Evolutionary conservation across 345 rosid genomes (phyloP), one percentile per base, ranked within the genome.

Genomic region (Aquilaria malaccensis): DNA sequence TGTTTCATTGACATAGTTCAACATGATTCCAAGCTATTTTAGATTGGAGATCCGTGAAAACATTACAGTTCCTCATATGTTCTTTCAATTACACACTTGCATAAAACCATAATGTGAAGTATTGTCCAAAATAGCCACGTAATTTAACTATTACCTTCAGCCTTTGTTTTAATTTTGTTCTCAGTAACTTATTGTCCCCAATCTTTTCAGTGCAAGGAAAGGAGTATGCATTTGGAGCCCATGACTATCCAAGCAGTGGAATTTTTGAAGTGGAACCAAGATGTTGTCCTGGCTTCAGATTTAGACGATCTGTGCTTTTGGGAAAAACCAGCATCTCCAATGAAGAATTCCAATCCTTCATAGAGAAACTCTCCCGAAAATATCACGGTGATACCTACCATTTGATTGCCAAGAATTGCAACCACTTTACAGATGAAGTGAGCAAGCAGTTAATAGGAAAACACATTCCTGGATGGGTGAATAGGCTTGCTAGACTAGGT

Each of bases 371-470:
- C 57, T 90, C 97, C 30, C 64, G 79, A 59, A 81, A 79, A 53
- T 94, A 82, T 68, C 91, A 82, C 41, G 97, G 99, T 46, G 95
- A 94, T 58, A 77, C 88, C 3, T 94, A 94, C 69, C 97, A 85
- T 85, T 81, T 94, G 86, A 87, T 94, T 72, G 89, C 95, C 67
- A 94, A 94, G 84, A 94, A 94, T 61, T 94, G 99, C 81, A 94
- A 94, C 75, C 99, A 90, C 81, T 94, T 94, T 67, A 80, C 96
- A 0, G 83, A 88, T 62, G 96, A 94, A 64, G 93, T 86, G 30
- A 79, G 89, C 67, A 33, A 52, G 75, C 82, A 60, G 71, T 76
- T 94, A 51, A 84, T 87, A 2, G 96, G 99, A 67, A 88, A 86
- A 78, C 76, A 82, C 56, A 85, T 90, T 67, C 99, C 99, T 13